Evolutionary conservation across 805 yeast genomes (phyloP), one percentile per base, ranked within the genome.

Genomic region (Hanseniaspora singularis): DNA sequence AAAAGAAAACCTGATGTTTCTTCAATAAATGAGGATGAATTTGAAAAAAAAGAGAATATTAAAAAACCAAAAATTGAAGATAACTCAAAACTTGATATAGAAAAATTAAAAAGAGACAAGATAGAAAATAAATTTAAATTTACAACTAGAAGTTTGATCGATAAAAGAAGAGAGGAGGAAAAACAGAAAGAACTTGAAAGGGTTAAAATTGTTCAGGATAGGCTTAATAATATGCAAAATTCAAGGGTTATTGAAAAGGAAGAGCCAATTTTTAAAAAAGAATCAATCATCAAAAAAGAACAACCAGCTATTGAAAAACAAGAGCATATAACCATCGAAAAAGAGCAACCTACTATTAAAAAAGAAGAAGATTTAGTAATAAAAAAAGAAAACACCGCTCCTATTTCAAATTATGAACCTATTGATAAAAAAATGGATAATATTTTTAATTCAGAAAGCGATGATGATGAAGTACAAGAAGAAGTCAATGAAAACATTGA

Each of bases 131-230:
- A 33, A 23, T 44, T 44, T 15, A 37, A 44, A 15, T 44, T 44
- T 15, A 44, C 41, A 2, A 30, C 30, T 8, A 36, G 26, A 12
- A 37, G 31, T 2, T n/a, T 47, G 7, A 39, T 47, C 12, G 38
- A 31, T 10, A 36, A 38, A 20, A 34, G 50, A 36, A 47, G 33
- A 34, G 43, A 40, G 16, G 39, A 40, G 12, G 46, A 47, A n/a
- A 41, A 33, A 4, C n/a, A n/a, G 19, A 37, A 37, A 32, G 50
- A 47, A 16, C 30, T 40, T 18, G 46, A 47, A 26, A 30, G 50
- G 31, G 24, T 47, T 28, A 40, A 37, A 15, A 41, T 39, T 3
- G 34, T 47, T 12, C 32, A 41, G 20, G 50, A 47, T 10, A 28
- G 39, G 18, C n/a, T 37, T 18, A 23, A 33, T 11, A 34, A 33